phyloP scores from a whole-genome alignment of 2,329 filamentous ascomycete genomes.

The Pseudogymnoascus sp. region DNA sequence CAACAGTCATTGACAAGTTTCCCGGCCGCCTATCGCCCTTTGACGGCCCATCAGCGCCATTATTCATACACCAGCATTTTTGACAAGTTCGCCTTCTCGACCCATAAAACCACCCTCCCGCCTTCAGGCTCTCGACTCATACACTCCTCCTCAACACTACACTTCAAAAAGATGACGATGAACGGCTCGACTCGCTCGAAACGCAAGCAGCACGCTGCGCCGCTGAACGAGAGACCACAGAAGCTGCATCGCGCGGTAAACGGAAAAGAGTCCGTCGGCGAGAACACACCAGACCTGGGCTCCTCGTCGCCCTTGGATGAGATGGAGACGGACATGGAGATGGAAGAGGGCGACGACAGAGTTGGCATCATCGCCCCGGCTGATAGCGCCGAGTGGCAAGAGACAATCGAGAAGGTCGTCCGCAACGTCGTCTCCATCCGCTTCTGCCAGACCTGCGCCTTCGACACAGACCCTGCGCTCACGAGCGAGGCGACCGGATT shows the following conservation, averaged over 20 bases:
- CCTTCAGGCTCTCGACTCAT: slow-evolving; percentile 13
- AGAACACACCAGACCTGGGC: slow-evolving; percentile 28
- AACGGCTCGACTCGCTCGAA: slow-evolving; percentile 26
- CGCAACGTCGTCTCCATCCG: slow-evolving; percentile 97
- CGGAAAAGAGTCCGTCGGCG: slow-evolving; percentile 28
- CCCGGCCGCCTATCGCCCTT: slow-evolving; percentile 15
- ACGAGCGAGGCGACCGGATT: slow-evolving; percentile 96
- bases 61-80: background rate
- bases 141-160: slow-evolving; percentile 1
- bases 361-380: slow-evolving; percentile 37
- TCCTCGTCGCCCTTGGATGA: slow-evolving; percentile 1
- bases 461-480: slow-evolving; percentile 92
- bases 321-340: slow-evolving; percentile 16
- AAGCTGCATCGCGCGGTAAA: slow-evolving; percentile 29
- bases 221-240: slow-evolving; percentile 24
- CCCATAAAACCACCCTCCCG: slow-evolving; percentile 14
- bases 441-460: slow-evolving; percentile 96
- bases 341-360: slow-evolving; percentile 32
- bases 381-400: slow-evolving; percentile 86
- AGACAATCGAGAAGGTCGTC: slow-evolving; percentile 88
- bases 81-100: background rate
- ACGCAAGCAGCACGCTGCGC: slow-evolving; percentile 27
- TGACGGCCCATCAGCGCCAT: slow-evolving; percentile 12
- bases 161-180: slow-evolving; percentile 19
- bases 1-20: slow-evolving; percentile 28